phyloP scores from a whole-genome alignment of 1,284 basidiomycete species.

The Moniliophthora roreri region DNA sequence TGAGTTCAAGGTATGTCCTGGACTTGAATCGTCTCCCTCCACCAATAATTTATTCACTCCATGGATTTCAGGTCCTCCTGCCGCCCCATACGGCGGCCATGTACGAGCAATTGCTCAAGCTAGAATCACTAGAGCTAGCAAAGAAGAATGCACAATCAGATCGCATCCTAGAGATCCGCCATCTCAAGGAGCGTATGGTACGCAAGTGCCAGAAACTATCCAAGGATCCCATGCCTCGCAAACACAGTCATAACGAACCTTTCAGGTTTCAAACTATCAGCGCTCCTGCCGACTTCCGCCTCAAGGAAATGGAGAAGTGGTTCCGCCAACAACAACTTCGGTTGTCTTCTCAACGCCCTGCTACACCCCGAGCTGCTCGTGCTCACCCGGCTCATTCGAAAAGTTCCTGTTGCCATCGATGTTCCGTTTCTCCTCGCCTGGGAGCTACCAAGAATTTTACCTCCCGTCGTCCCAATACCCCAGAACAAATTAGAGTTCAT shows the following conservation, averaged over 20 bases:
- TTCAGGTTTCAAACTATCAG: slow-evolving; percentile 60
- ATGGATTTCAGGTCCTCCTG: slow-evolving; percentile 51
- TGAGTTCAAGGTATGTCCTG: slow-evolving; percentile 59
- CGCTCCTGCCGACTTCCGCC: slow-evolving; percentile 67
- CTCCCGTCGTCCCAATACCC: slow-evolving; percentile 5
- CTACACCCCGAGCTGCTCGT: slow-evolving; percentile 8
- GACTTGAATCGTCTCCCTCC: slow-evolving; percentile 13
- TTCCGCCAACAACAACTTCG: slow-evolving; percentile 41
- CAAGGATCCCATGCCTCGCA: slow-evolving; percentile 34
- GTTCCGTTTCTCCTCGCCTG: slow-evolving; percentile 6
- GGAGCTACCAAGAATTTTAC: not conserved
- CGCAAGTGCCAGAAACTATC: slow-evolving; percentile 68
- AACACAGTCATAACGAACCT: slow-evolving; percentile 32
- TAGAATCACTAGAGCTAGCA: slow-evolving; percentile 58
- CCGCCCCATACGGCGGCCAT: slow-evolving; percentile 70
- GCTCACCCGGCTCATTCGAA: slow-evolving; percentile 19
- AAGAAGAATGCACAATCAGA: slow-evolving; percentile 63
- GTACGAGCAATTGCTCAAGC: slow-evolving; percentile 62
- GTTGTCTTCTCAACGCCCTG: slow-evolving; percentile 10
- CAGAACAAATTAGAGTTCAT: slow-evolving; percentile 7
- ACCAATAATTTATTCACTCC: slow-evolving; percentile 4
- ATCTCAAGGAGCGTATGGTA: slow-evolving; percentile 76
- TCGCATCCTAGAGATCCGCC: slow-evolving; percentile 67
- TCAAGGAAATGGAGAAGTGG: slow-evolving; percentile 79
- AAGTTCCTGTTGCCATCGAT: slow-evolving; percentile 31